phyloP scores from a whole-genome alignment of 176 grass and related monocot genomes.

The Ensete glaucum region DNA sequence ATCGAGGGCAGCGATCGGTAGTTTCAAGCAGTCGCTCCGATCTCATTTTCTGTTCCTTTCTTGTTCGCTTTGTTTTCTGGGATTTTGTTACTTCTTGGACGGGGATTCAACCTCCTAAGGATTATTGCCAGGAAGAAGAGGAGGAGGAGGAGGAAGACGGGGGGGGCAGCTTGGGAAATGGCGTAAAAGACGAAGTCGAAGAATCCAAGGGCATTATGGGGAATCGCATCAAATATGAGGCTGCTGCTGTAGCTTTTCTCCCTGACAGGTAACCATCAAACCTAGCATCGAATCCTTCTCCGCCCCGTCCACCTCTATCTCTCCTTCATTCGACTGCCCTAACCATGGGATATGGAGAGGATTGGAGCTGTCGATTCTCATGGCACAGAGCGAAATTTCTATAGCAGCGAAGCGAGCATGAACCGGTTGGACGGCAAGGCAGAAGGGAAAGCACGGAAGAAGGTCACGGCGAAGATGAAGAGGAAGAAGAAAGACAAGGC shows the following conservation, averaged over 20 bases:
- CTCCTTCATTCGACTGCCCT: not conserved
- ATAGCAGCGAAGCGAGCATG: not conserved
- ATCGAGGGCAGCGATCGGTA: not conserved
- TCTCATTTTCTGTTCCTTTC: not conserved
- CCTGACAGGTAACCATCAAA: not conserved
- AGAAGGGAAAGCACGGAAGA: not conserved
- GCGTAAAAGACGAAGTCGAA: not conserved
- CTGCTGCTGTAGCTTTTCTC: not conserved
- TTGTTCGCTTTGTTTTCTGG: not conserved
- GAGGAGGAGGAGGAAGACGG: not conserved
- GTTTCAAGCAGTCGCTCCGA: not conserved
- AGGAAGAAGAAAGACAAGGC: conserved; percentile 3
- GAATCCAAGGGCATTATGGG: not conserved
- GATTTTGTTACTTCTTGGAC: not conserved
- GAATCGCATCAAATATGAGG: not conserved
- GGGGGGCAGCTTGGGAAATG: conserved; percentile 9
- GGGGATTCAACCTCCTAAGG: not conserved
- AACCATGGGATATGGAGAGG: not conserved
- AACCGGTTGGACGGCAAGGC: not conserved
- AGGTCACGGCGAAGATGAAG: not conserved
- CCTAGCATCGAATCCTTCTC: not conserved
- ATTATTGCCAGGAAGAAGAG: conserved; percentile 10
- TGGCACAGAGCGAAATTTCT: not conserved
- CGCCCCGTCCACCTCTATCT: not conserved
- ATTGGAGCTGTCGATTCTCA: not conserved